Conservation (phyloP, 257 asterid genomes). For the Lavandula angustifolia region DNA sequence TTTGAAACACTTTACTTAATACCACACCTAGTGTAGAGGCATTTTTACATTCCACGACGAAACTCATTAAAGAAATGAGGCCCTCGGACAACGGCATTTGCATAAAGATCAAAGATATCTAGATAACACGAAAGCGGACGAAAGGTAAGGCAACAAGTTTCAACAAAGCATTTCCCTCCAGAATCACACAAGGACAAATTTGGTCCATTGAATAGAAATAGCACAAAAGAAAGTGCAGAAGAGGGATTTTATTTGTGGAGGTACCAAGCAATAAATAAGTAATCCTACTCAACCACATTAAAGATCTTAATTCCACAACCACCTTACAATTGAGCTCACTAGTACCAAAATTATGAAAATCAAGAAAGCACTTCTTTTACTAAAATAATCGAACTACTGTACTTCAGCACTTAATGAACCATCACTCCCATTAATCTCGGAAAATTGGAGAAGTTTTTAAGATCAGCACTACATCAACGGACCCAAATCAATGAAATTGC, state of each 20-base stretch:
- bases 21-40: no score
- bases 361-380: background rate
- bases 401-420: constrained; percentile 3
- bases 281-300: constrained; percentile 4
- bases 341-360: background rate
- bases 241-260: background rate
- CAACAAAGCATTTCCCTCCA: no score
- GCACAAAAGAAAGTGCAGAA: background rate
- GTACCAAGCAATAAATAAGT: constrained; percentile 1
- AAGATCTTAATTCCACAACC: background rate
- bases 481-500: constrained; percentile 7
- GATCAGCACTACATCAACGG: constrained; percentile 4
- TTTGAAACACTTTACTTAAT: no score
- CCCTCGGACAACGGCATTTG: no score
- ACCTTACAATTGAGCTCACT: constrained; percentile 3
- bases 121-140: no score
- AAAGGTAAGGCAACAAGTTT: no score
- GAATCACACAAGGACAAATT: no score
- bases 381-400: constrained; percentile 6
- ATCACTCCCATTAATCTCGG: constrained; percentile 1
- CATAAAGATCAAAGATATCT: no score
- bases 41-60: no score
- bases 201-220: no score
- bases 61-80: no score
- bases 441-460: background rate